Evolutionary conservation across 345 rosid species (phyloP).

Genomic region (Salix koriyanagi): DNA sequence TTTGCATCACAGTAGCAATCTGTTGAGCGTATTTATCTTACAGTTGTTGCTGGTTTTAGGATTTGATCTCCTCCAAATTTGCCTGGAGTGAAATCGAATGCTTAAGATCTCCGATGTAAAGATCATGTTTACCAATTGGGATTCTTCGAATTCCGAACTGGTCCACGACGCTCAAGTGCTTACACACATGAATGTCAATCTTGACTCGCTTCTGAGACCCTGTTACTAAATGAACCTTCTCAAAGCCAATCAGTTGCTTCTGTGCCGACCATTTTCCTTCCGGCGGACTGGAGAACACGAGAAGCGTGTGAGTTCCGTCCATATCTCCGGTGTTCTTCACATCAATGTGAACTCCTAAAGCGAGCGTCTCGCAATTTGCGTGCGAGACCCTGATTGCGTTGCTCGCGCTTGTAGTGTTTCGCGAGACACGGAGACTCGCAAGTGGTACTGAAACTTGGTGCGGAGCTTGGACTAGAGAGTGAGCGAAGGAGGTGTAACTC

Average conservation of each 20-base stretch:
- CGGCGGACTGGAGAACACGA: constrained; percentile 62
- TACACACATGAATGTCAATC: constrained; percentile 58
- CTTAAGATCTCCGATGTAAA: constrained; percentile 75
- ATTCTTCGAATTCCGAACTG: constrained; percentile 73
- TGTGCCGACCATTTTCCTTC: constrained; percentile 37
- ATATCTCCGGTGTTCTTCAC: constrained; percentile 59
- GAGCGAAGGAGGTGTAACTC: constrained; percentile 56
- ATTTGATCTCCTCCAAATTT: constrained; percentile 32
- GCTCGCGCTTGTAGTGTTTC: constrained; percentile 35
- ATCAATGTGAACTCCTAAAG: constrained; percentile 47
- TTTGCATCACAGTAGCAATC: background rate
- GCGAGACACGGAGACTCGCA: constrained; percentile 28
- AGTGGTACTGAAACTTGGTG: constrained; percentile 36
- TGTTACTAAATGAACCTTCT: constrained; percentile 58
- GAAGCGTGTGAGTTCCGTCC: constrained; percentile 77
- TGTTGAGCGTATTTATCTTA: background rate
- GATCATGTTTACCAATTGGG: constrained; percentile 70
- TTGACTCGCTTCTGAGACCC: constrained; percentile 45
- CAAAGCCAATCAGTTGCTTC: constrained; percentile 67
- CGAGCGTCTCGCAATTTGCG: constrained; percentile 45
- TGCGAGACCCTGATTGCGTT: constrained; percentile 47
- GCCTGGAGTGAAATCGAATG: constrained; percentile 69
- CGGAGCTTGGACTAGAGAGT: constrained; percentile 44
- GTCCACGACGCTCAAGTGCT: constrained; percentile 76
- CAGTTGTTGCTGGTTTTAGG: constrained; percentile 4